Conservation (phyloP, 2,329 filamentous ascomycete genomes). For the Venturia pyrina region DNA sequence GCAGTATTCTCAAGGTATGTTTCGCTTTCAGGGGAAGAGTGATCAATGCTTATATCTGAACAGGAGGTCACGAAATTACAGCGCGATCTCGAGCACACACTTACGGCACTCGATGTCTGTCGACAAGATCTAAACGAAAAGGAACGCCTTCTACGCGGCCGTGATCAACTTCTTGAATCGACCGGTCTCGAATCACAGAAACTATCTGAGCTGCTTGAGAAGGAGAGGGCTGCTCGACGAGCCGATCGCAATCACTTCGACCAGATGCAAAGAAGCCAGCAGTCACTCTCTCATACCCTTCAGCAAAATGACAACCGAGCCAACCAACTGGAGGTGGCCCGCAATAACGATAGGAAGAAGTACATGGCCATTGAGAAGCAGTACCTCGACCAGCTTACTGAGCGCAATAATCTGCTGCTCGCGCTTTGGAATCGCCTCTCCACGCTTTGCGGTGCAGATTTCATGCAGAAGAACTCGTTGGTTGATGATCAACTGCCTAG, state of each 20-base stretch:
- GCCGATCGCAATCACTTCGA: constrained; percentile 84
- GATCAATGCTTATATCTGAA: constrained; percentile 10
- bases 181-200: constrained; percentile 79
- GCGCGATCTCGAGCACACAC: constrained; percentile 73
- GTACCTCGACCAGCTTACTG: constrained; percentile 76
- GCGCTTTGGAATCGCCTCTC: constrained; percentile 86
- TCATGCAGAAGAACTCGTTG: constrained; percentile 80
- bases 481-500: constrained; percentile 82
- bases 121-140: constrained; percentile 78
- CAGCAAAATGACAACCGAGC: constrained; percentile 78
- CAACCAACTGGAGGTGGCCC: constrained; percentile 72
- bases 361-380: constrained; percentile 66
- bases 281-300: constrained; percentile 77
- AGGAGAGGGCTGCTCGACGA: constrained; percentile 74
- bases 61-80: constrained; percentile 80
- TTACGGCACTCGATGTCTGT: constrained; percentile 69
- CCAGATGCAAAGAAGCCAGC: constrained; percentile 75
- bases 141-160: constrained; percentile 79
- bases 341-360: constrained; percentile 67
- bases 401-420: constrained; percentile 81
- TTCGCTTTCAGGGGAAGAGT: neutral
- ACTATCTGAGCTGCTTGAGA: constrained; percentile 78
- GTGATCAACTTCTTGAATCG: constrained; percentile 78
- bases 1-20: constrained; percentile 67
- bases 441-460: constrained; percentile 77